Base-by-base conservation (phyloP, 306 rosid genomes). In the Cicer bijugum region DNA sequence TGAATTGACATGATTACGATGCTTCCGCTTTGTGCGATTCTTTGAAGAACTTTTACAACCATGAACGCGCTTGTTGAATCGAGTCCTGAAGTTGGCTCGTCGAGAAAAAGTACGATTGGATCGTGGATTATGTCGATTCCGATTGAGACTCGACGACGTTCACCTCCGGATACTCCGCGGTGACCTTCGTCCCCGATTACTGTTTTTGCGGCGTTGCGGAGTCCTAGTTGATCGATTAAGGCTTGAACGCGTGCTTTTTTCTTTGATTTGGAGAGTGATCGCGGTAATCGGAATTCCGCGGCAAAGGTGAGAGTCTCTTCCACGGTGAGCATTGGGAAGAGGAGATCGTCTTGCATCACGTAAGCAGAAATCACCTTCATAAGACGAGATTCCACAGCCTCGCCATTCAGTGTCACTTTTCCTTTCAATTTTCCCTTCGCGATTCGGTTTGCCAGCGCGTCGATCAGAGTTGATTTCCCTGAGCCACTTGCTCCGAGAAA, bases 21-120 rank as follows among this genome's bases (percentile, higher is more conserved):
- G 90, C 99, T 94, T 14, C 99, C 99, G 11, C 96, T 91, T 71
- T 88, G 97, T 10, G 99, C 97, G 47, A 94, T 91, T 80, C 99
- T 81, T 70, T 91, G 99, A 0, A 94, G 55, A 1, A 94, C 99
- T 63, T 91, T 94, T 48, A 94, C 99, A 69, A 94, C 99, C 97
- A 94, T 88, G 91, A 70, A 94, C 1, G 99, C 99, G 33, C 93
- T 88, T 4, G 99, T 94, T 1, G 99, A 94, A 79, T 94, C 99
- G 0, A 94, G 93, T 23, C 99, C 99, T 0, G 99, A 94, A 9
- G 99, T 91, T 4, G 99, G 99, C 33, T 94, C 99, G 74, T 94
- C 99, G 0, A 94, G 90, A 83, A 94, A 94, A 1, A 94, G 79
- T 2, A 94, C 60, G 55, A 94, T 94, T 1, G 99, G 99, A 55